phyloP scores from a whole-genome alignment of 371 early-diverging fungal species.

The Dichotomocladium elegans region DNA sequence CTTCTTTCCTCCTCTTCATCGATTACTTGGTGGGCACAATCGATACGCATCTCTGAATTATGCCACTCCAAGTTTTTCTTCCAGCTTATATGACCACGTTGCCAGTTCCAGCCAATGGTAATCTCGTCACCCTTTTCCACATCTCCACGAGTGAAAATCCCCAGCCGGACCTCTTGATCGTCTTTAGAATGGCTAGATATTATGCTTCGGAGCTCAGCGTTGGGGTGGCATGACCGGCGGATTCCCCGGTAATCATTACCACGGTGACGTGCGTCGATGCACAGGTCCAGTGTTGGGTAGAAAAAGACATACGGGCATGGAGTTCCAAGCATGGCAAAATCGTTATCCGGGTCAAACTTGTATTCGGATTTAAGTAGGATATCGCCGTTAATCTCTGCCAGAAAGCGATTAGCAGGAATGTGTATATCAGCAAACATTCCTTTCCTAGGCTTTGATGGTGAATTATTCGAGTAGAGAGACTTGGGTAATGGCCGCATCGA shows the following conservation, averaged over 20 bases:
- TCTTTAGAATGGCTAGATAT: constrained; percentile 37
- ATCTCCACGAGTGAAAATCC: constrained; percentile 60
- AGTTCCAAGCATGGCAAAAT: constrained; percentile 57
- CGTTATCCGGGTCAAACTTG: constrained; percentile 56
- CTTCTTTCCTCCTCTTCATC: constrained; percentile 29
- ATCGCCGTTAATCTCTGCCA: constrained; percentile 75
- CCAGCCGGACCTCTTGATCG: constrained; percentile 58
- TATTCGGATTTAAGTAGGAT: constrained; percentile 64
- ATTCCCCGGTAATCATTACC: constrained; percentile 71
- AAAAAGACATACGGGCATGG: constrained; percentile 69
- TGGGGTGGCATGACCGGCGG: constrained; percentile 71
- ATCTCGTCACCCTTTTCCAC: constrained; percentile 71
- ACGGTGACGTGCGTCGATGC: constrained; percentile 70
- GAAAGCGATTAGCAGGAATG: constrained; percentile 53
- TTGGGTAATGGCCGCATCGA: constrained; percentile 16
- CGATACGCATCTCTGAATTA: constrained; percentile 1
- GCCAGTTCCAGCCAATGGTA: constrained; percentile 74
- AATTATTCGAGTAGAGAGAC: constrained; percentile 11
- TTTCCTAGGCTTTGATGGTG: constrained; percentile 11
- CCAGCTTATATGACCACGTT: constrained; percentile 47
- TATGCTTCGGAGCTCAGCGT: constrained; percentile 67
- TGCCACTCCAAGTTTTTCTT: constrained; percentile 25
- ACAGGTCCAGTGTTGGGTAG: constrained; percentile 67
- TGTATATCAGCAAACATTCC: constrained; percentile 73
- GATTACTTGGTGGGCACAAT: constrained; percentile 16